Evolutionary conservation across 148 eudicot species (phyloP).

Genomic region (Vaccinium corymbosum): DNA sequence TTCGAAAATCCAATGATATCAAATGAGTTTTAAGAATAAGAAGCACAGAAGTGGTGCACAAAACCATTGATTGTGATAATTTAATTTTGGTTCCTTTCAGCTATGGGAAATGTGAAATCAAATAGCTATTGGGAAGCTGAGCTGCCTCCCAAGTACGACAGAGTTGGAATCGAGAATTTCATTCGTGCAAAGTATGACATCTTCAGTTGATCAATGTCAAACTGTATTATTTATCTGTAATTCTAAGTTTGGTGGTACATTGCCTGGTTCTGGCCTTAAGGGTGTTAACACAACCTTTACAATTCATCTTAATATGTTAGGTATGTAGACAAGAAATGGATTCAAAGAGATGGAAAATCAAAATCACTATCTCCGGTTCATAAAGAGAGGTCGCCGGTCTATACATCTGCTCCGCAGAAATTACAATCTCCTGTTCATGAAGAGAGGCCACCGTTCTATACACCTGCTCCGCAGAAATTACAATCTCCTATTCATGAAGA

Average conservation of each 20-base stretch:
- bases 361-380: conserved; percentile 47
- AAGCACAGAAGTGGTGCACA: neutral
- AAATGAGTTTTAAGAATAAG: conserved; percentile 11
- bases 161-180: conserved; percentile 98
- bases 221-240: neutral
- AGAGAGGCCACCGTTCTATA: conserved; percentile 47
- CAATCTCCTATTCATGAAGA: conserved; percentile 38
- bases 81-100: conserved; percentile 35
- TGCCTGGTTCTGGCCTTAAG: neutral
- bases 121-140: conserved; percentile 98
- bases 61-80: neutral
- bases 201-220: conserved; percentile 20
- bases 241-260: neutral
- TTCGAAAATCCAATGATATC: neutral
- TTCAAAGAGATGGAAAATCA: conserved; percentile 52
- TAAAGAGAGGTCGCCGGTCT: conserved; percentile 48
- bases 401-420: conserved; percentile 51
- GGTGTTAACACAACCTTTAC: neutral
- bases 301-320: conserved; percentile 25
- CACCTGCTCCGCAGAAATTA: conserved; percentile 42
- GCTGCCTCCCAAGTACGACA: conserved; percentile 88
- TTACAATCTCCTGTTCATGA: conserved; percentile 28
- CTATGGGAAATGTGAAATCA: conserved; percentile 90
- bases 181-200: conserved; percentile 88
- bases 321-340: conserved; percentile 98